Conservation (phyloP, 176 grass and related monocot genomes). For the Neostapfia colusana region DNA sequence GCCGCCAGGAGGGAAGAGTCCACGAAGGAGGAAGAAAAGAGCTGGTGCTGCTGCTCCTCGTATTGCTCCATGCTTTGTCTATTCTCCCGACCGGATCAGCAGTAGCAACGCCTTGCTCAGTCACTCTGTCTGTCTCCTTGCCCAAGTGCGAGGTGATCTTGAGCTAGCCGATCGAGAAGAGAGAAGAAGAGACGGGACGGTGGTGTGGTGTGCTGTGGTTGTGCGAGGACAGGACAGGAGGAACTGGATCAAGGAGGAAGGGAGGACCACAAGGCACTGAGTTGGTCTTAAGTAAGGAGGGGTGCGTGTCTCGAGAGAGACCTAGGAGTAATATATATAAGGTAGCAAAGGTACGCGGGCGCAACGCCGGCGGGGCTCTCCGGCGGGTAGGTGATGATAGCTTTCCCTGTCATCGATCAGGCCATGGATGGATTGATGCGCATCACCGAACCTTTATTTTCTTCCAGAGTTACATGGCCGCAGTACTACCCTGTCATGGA, state of each 20-base stretch:
- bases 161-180: background rate
- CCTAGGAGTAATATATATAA: constrained; percentile 50
- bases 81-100: constrained; percentile 10
- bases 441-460: constrained; percentile 11
- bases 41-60: constrained; percentile 33
- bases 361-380: constrained; percentile 27
- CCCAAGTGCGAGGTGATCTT: constrained; percentile 2
- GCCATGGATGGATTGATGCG: background rate
- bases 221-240: background rate
- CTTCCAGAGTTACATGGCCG: background rate
- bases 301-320: constrained; percentile 58
- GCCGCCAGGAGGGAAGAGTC: constrained; percentile 30
- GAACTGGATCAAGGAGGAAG: constrained; percentile 19
- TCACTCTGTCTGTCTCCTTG: background rate
- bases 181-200: background rate
- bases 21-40: constrained; percentile 40
- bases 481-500: background rate
- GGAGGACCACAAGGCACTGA: constrained; percentile 39
- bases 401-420: constrained; percentile 26
- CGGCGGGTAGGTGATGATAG: constrained; percentile 18
- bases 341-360: constrained; percentile 32
- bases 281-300: constrained; percentile 41
- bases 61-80: constrained; percentile 42
- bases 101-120: background rate
- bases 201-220: background rate